A percentile compares a stretch with the other conserved stretches of the same genome.
These are phyloP conservation scores for Cucurbita moschata DNA, from an alignment of 306 rosid genomes.

Conservation along the genomic window DNA sequence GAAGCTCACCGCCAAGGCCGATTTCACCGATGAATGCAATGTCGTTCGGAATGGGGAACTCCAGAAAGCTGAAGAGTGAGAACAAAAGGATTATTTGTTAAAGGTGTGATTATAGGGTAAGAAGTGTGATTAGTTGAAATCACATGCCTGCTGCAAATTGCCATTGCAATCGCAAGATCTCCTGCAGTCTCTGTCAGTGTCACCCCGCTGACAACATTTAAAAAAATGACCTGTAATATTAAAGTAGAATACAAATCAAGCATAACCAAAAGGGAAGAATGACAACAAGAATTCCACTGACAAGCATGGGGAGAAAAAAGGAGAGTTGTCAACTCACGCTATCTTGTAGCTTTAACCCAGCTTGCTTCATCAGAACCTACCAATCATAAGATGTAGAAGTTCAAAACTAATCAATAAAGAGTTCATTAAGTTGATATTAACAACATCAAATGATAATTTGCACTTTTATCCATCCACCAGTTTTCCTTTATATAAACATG, in stretches of 20 bases:
- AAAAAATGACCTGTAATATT: slow-evolving; percentile 38
- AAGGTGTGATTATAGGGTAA: neutral
- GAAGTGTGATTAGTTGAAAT: neutral
- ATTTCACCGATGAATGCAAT: slow-evolving; percentile 87
- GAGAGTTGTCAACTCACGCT: slow-evolving; percentile 39
- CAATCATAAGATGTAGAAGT: slow-evolving; percentile 7
- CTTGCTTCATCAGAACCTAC: slow-evolving; percentile 84
- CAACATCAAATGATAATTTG: neutral
- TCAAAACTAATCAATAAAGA: neutral
- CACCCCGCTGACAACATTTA: slow-evolving; percentile 76
- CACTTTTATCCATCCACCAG: too few species aligned
- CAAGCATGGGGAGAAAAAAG: slow-evolving; percentile 1
- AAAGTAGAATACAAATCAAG: slow-evolving; percentile 6
- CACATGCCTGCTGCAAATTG: slow-evolving; percentile 91
- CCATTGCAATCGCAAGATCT: slow-evolving; percentile 90
- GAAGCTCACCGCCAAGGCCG: slow-evolving; percentile 92
- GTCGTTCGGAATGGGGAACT: slow-evolving; percentile 62
- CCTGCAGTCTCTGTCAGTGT: slow-evolving; percentile 69
- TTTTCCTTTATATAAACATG: too few species aligned
- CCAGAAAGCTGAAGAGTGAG: slow-evolving; percentile 57
- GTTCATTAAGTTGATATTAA: neutral
- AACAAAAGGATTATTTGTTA: neutral
- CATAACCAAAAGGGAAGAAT: neutral
- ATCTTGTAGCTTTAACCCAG: slow-evolving; percentile 60
- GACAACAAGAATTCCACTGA: slow-evolving; percentile 1